Evolutionary conservation across 257 asterid species (phyloP), one percentile per base, ranked within the genome.

Genomic region (Nicotiana tomentosiformis): DNA sequence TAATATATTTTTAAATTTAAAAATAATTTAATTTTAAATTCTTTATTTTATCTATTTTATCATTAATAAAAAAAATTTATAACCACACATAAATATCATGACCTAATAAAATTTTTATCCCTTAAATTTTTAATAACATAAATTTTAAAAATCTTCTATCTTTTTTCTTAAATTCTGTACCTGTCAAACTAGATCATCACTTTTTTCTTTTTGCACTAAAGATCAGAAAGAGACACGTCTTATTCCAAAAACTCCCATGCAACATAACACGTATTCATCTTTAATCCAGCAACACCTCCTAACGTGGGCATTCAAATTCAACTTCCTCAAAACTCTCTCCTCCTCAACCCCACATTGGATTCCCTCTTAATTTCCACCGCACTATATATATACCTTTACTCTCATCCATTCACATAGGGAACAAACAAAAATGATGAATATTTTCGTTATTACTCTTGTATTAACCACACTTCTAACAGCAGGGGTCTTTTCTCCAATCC

Each of bases 361-460:
- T 66, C 17, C 39, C 49, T 12, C 37, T 66, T 26, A 37, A 66
- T 66, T 66, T 66, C 46, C 74, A 66, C 74, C 16, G 11, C 2
- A 30, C 74, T 17, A 23, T 7, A 66, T 7, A 66, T 43, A 8
- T 8, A 43, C 0, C 49, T 7, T 7, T 43, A 43, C 49, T 43
- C 49, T 43, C 49, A 43, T 43, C 49, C 49, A 43, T 8, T 32
- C 5, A 39, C 10, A 1, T 15, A 37, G 37, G 3, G 1, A 1
- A 23, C 1, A n/a, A 33, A 16, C 3, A 61, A 87, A 60, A 16
- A 89, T 89, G 90, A 83, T 87, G 85, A 87, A 87, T 10, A 1
- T 72, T 78, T 57, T 89, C 29, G 87, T 88, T 65, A 26, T 89
- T 7, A 39, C 78, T 79, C 64, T 89, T 35, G 81, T 89, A n/a